Evolutionary conservation across 441 rosid species (phyloP).

Genomic region (Gossypium gossypioides): DNA sequence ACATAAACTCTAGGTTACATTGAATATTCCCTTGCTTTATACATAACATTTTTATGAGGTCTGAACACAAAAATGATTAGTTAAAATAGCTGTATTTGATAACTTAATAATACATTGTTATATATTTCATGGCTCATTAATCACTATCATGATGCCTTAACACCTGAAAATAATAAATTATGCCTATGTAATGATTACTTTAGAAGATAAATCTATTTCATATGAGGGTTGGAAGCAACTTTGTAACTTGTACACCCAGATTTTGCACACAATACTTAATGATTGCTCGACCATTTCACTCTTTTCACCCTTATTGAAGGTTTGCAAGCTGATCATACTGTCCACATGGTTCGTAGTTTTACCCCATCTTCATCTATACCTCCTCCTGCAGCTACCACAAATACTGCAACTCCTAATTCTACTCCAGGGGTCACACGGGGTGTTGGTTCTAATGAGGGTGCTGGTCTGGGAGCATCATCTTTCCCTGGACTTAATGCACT

Average conservation of each 20-base stretch:
- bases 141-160: background rate
- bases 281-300: background rate
- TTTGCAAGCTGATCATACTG: conserved; percentile 71
- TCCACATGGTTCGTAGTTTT: conserved; percentile 76
- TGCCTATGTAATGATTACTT: background rate
- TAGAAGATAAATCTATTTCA: background rate
- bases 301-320: conserved; percentile 29
- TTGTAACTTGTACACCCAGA: background rate
- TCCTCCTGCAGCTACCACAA: conserved; percentile 36
- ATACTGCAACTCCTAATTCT: conserved; percentile 31
- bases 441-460: conserved; percentile 46
- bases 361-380: conserved; percentile 39
- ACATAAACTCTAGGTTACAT: too few species aligned
- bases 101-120: background rate
- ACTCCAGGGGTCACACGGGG: conserved; percentile 44
- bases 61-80: background rate
- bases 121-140: background rate
- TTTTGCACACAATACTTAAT: background rate
- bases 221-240: background rate
- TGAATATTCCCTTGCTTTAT: background rate
- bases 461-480: conserved; percentile 42
- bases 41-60: background rate
- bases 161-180: background rate
- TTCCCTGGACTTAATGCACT: conserved; percentile 53
- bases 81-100: background rate